Conservation (phyloP, 257 asterid species). For the Nicotiana knightiana region DNA sequence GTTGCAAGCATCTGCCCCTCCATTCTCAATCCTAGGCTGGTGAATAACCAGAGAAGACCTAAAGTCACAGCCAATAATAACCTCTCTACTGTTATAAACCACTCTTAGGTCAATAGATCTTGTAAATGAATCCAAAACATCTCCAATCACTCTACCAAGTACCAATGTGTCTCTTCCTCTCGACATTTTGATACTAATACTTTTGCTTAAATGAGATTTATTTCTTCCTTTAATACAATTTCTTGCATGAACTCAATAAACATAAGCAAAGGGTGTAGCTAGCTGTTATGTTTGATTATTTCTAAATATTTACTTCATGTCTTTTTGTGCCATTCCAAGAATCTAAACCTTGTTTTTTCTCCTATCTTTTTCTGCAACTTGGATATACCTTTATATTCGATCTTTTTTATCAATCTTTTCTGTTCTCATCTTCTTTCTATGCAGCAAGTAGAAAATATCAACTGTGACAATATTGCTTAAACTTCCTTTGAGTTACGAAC, state of each 20-base stretch:
- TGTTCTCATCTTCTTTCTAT: no score
- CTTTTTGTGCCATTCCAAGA: background rate
- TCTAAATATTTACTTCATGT: background rate
- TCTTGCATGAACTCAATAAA: background rate
- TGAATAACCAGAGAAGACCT: constrained; percentile 51
- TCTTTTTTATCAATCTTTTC: no score
- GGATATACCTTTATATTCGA: background rate
- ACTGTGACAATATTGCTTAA: no score
- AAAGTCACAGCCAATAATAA: constrained; percentile 50
- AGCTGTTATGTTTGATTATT: no score
- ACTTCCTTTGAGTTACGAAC: no score
- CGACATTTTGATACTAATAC: constrained; percentile 18
- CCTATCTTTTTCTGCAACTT: background rate
- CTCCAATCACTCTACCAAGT: constrained; percentile 63
- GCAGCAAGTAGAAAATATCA: no score
- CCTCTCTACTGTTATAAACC: constrained; percentile 29
- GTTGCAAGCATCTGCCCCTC: constrained; percentile 61
- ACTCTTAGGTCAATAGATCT: constrained; percentile 41
- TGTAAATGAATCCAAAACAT: constrained; percentile 62
- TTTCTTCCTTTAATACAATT: no score
- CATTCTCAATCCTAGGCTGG: constrained; percentile 72
- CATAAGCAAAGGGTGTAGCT: background rate
- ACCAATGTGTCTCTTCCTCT: constrained; percentile 55
- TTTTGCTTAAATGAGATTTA: no score
- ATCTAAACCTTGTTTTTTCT: background rate